Conservation (phyloP, 2,329 filamentous ascomycete species). For the Pestalotiopsis sp. region DNA sequence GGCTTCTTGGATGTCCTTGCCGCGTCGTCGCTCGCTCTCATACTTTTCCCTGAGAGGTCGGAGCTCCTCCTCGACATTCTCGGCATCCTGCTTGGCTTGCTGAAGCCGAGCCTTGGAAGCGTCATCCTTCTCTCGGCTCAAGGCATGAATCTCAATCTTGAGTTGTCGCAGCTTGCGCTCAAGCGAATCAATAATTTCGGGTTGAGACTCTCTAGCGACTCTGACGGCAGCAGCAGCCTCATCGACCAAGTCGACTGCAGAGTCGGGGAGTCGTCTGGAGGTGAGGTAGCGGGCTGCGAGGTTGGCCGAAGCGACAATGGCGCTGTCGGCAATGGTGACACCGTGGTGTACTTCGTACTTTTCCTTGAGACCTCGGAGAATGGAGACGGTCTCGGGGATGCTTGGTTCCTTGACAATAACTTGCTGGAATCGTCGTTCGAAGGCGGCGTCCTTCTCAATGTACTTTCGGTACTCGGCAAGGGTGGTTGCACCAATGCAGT, state of each 20-base stretch:
- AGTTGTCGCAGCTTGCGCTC: slow-evolving; percentile 89
- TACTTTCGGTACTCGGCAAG: slow-evolving; percentile 97
- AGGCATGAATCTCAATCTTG: slow-evolving; percentile 95
- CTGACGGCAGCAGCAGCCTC: slow-evolving; percentile 96
- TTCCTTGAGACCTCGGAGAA: slow-evolving; percentile 97
- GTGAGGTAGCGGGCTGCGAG: slow-evolving; percentile 94
- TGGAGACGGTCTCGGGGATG: slow-evolving; percentile 89
- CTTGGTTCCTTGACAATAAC: slow-evolving; percentile 94
- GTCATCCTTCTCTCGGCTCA: slow-evolving; percentile 92
- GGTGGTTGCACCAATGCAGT: slow-evolving; percentile 97
- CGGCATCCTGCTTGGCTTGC: slow-evolving; percentile 85
- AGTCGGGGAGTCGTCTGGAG: slow-evolving; percentile 87
- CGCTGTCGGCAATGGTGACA: slow-evolving; percentile 93
- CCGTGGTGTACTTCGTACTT: slow-evolving; percentile 98
- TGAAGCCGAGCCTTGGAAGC: slow-evolving; percentile 83
- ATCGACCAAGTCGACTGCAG: slow-evolving; percentile 93
- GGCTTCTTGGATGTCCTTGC: slow-evolving; percentile 89
- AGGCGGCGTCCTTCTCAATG: slow-evolving; percentile 97
- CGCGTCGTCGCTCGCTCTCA: slow-evolving; percentile 87
- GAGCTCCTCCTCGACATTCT: slow-evolving; percentile 92
- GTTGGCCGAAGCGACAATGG: slow-evolving; percentile 88
- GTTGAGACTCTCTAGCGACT: slow-evolving; percentile 93
- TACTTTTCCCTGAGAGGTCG: slow-evolving; percentile 94
- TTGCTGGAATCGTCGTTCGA: slow-evolving; percentile 98
- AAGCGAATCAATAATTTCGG: slow-evolving; percentile 91